Evolutionary conservation across 371 early-diverging fungal genomes (phyloP), one percentile per base, ranked within the genome.

Genomic region (Batkoa obscura): DNA sequence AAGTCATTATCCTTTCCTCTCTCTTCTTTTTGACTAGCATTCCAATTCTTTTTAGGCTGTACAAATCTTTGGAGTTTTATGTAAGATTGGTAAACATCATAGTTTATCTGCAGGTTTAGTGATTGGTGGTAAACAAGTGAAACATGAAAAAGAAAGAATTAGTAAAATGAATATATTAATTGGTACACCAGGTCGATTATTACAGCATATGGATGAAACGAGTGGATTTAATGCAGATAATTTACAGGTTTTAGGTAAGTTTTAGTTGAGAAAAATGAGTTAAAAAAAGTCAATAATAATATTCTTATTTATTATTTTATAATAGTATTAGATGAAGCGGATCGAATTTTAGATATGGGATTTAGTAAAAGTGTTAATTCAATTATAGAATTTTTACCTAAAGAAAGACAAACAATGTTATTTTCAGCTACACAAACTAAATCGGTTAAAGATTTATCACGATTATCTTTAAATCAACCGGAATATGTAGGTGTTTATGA

Each of bases 391-490:
- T 88, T 90, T 61, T 64, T 96, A 60, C 94, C 95, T 13, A 72
- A 63, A 33, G 68, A 83, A 32, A 72, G 97, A 31, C 94, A 93
- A 59, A 96, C 97, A 1, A 71, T 94, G 62, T 65, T 97, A 53
- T 97, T 97, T 59, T 93, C 93, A 37, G 95, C 95, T 2, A 95
- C 97, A 2, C 95, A 94, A 72, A 94, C 97, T 13, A 88, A 91
- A 51, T 86, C 88, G n/a, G 92, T 96, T 46, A 79, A 80, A 60
- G 95, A 93, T 64, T 66, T 96, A 45, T 94, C 94, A 0, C 73
- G 97, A 8, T 72, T 96, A 35, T 85, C 86, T 64, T 67, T 96
- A 47, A 75, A 73, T 61, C 80, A 88, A 57, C 93, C 94, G 12
- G 93, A 94, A 65, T 92, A 92, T 63, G 86, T 96, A 3, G 82